Conservation (phyloP, 2,329 filamentous ascomycete species). For the Tolypocladium ovalisporum region DNA sequence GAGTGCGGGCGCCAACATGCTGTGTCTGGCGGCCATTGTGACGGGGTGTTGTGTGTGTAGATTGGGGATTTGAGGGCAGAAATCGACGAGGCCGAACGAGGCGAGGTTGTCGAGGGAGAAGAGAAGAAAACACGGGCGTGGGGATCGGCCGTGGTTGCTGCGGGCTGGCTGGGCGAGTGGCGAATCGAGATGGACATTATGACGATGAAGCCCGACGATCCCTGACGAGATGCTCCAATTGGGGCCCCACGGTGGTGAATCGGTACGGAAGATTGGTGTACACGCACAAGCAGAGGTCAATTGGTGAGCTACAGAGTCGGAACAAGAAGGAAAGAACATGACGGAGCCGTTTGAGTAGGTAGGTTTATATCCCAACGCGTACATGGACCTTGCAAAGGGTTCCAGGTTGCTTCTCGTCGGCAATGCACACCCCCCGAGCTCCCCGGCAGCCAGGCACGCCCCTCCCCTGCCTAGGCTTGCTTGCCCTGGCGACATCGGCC, state of each 20-base stretch:
- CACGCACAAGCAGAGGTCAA: neutral
- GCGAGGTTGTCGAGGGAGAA: neutral
- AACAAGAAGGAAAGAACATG: neutral
- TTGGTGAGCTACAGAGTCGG: neutral
- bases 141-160: neutral
- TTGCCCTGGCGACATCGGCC: neutral
- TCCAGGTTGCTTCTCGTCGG: neutral
- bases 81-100: neutral
- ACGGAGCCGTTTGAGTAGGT: neutral
- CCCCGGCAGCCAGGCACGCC: neutral
- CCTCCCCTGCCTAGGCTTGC: neutral
- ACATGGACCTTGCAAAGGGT: neutral
- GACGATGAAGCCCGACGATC: neutral
- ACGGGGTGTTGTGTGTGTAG: neutral
- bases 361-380: neutral
- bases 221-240: neutral
- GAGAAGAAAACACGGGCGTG: neutral
- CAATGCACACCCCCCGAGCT: neutral
- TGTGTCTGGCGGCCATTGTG: slow-evolving; percentile 8
- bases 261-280: neutral
- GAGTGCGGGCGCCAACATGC: slow-evolving; percentile 14
- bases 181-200: neutral
- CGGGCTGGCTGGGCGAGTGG: neutral
- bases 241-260: neutral
- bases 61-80: neutral